Base-by-base conservation (phyloP, 306 rosid species). In the Abrus pulchellus region DNA sequence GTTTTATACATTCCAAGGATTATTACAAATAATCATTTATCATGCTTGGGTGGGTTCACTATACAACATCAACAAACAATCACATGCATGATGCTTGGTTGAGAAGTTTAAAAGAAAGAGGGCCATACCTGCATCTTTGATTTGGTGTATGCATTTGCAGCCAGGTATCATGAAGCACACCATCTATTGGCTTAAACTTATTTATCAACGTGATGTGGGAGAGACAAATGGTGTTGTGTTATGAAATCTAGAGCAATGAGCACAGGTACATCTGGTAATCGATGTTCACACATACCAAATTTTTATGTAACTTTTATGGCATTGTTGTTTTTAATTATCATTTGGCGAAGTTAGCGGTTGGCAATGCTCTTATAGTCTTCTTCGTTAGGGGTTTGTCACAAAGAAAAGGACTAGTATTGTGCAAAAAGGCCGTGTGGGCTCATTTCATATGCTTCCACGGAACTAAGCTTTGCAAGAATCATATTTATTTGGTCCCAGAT, bases 401-500 rank as follows among this genome's bases (percentile, higher is more conserved):
- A 7, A 59, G 77, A 54, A 54, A 20, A 48, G 9, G 63, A 7
- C 67, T 8, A 9, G 28, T 14, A 5, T 1, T 3, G 1, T 13
- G 45, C 48, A 68, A 45, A 44, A 60, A 71, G 27, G 78, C 9
- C 8, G 2, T 60, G 74, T 63, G 66, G 74, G 74, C 40, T 62
- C 67, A 52, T 30, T 49, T 71, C 9, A 60, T 72, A 48, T 62
- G 28, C 13, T 62, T 62, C 55, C 54, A 60, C 53, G 20, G 20
- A 59, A 69, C 50, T 78, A 27, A 56, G 54, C 62, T 69, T 44
- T 69, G 0, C 29, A 68, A 56, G 9, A 56, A 44, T 59, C 50
- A 20, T 27, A 64, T 72, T 71, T 28, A 61, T 59, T 45, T 72
- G 57, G 57, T 80, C 84, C 81, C 73, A 84, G 49, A 70, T 78